phyloP scores from a whole-genome alignment of 2,329 filamentous ascomycete species.

The Penicillium glabrum region DNA sequence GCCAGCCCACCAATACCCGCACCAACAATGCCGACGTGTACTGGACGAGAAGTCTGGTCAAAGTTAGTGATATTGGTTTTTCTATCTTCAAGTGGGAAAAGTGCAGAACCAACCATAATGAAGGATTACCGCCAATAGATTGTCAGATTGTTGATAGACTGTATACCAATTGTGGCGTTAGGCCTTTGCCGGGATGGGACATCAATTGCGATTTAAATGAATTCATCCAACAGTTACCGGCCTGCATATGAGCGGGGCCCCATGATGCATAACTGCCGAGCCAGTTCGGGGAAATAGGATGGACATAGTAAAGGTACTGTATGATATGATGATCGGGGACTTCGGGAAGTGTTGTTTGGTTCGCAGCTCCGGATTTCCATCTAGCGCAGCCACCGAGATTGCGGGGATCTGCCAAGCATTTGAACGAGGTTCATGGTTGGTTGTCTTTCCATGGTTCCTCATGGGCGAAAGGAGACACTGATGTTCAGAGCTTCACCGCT shows the following conservation, averaged over 20 bases:
- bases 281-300: neutral
- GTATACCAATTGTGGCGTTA: neutral
- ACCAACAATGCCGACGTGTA: conserved; percentile 32
- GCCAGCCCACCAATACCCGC: conserved; percentile 46
- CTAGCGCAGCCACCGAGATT: neutral
- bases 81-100: neutral
- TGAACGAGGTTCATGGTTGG: neutral
- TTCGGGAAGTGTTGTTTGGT: neutral
- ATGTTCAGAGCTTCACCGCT: neutral
- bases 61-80: neutral
- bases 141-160: neutral
- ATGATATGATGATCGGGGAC: neutral
- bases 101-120: neutral
- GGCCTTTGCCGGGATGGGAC: neutral
- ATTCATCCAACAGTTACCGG: neutral
- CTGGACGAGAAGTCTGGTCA: neutral
- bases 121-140: neutral
- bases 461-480: neutral
- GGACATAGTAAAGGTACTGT: neutral
- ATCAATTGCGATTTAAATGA: neutral
- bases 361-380: neutral
- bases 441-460: neutral
- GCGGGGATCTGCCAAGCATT: neutral
- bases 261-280: neutral
- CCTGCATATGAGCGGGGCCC: neutral